Evolutionary conservation across 2,329 filamentous ascomycete genomes (phyloP).

Genomic region (Sporothrix pseudoabietina): DNA sequence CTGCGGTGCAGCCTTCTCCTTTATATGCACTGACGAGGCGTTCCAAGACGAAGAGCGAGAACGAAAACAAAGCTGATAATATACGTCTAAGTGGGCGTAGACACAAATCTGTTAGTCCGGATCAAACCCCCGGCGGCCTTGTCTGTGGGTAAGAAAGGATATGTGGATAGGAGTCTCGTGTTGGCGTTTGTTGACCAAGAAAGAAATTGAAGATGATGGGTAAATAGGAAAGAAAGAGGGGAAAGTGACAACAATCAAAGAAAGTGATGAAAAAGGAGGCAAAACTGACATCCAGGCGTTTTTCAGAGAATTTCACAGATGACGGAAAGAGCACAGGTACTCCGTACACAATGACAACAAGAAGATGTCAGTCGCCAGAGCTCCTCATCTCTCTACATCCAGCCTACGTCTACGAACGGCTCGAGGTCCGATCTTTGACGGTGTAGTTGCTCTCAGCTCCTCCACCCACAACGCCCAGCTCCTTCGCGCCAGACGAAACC

Average conservation of each 20-base stretch:
- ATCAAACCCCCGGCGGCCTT: neutral
- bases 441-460: slow-evolving; percentile 12
- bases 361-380: neutral
- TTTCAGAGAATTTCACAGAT: neutral
- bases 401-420: neutral
- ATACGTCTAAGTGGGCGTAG: neutral
- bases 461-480: slow-evolving; percentile 16
- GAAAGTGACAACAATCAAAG: neutral
- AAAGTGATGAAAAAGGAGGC: neutral
- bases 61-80: neutral
- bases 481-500: neutral
- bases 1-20: neutral
- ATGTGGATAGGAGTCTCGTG: neutral
- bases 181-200: neutral
- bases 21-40: neutral
- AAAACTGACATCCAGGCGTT: neutral
- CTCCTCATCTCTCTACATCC: neutral
- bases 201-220: neutral
- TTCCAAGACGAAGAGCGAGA: neutral
- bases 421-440: neutral
- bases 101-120: neutral
- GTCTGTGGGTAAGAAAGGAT: neutral
- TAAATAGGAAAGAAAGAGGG: neutral
- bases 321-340: neutral
- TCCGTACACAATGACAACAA: neutral